Evolutionary conservation across 805 yeast genomes (phyloP), one percentile per base, ranked within the genome.

Genomic region (Lachancea fermentati): DNA sequence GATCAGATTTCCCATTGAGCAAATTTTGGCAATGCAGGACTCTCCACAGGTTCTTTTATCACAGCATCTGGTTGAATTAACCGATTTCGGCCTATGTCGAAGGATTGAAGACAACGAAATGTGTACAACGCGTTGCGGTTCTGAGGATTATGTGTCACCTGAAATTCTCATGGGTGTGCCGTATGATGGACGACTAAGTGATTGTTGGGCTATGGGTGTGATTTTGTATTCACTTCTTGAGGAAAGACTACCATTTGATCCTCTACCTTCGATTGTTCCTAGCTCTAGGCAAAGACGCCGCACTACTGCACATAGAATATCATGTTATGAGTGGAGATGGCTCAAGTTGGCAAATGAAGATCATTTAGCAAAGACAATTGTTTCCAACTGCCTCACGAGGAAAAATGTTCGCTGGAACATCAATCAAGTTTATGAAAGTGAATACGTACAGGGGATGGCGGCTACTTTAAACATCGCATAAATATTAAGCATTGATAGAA

Each of bases 81-180:
- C 95, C 0, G 99, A 93, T 67, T 82, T 93, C 63, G 98, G 99
- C 0, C 71, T 93, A 19, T 81, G 95, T 8, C 80, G 87, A 51
- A 67, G 71, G 36, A 72, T 91, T 17, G 78, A 73, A 36, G 73
- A 77, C 1, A 71, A 67, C 1, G 68, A 75, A 48, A 84, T 81
- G 42, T 69, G 94, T 18, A 73, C 85, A 2, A 91, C 97, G 1
- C 66, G 97, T 45, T 93, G 98, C 61, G 98, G 99, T 0, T 85
- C 96, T 1, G 96, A 86, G 47, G 98, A 93, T 58, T 93, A 93
- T 54, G 95, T 93, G 5, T 82, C 96, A 0, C 99, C 98, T 0
- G 99, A 93, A 56, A 65, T 93, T 17, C 66, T 93, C 29, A 76
- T 93, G 78, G 97, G 97, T 1, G 70, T 85, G 41, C 82, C 87